These are phyloP conservation scores for Kwoniella dejecticola DNA, from an alignment of 768 basidiomycete species.

Conservation along the genomic window DNA sequence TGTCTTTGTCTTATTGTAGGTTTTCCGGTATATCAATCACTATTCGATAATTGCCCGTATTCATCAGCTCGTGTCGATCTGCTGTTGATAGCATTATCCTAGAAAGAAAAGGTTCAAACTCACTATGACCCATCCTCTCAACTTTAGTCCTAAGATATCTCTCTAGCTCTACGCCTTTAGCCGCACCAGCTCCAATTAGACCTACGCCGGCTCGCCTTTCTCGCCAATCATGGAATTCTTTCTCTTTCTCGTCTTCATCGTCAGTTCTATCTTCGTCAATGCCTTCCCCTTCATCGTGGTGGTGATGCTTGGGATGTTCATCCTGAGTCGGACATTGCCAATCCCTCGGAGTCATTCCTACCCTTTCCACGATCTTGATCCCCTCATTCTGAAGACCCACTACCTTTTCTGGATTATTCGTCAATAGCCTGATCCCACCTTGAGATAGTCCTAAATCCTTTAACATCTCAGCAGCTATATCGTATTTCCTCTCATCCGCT, in stretches of 20 bases:
- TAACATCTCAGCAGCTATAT: slow-evolving; percentile 84
- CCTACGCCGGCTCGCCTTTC: slow-evolving; percentile 67
- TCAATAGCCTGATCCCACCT: slow-evolving; percentile 72
- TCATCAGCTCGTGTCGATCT: no score
- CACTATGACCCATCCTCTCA: slow-evolving; percentile 86
- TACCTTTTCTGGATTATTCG: slow-evolving; percentile 98
- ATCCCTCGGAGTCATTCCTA: slow-evolving; percentile 90
- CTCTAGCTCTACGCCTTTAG: slow-evolving; percentile 82
- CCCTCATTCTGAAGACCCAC: slow-evolving; percentile 82
- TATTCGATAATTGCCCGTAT: not conserved
- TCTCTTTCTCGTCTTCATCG: slow-evolving; percentile 23
- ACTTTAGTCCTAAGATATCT: slow-evolving; percentile 95
- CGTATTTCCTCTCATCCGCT: slow-evolving; percentile 92
- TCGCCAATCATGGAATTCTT: slow-evolving; percentile 53
- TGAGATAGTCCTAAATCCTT: slow-evolving; percentile 76
- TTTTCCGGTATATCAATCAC: slow-evolving; percentile 43
- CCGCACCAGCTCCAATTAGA: slow-evolving; percentile 75
- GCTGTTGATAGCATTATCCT: no score
- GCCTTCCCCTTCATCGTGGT: slow-evolving; percentile 27
- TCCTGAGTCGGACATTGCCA: slow-evolving; percentile 60
- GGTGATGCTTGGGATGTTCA: slow-evolving; percentile 17
- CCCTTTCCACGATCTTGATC: slow-evolving; percentile 75
- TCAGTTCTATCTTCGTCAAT: no score
- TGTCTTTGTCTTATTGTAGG: not conserved
- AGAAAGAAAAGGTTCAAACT: slow-evolving; percentile 30